Percentiles rank a stretch among this genome's conserved stretches.
Conservation (phyloP, 129 eudicot genomes). For the Artemisia tridentata region DNA sequence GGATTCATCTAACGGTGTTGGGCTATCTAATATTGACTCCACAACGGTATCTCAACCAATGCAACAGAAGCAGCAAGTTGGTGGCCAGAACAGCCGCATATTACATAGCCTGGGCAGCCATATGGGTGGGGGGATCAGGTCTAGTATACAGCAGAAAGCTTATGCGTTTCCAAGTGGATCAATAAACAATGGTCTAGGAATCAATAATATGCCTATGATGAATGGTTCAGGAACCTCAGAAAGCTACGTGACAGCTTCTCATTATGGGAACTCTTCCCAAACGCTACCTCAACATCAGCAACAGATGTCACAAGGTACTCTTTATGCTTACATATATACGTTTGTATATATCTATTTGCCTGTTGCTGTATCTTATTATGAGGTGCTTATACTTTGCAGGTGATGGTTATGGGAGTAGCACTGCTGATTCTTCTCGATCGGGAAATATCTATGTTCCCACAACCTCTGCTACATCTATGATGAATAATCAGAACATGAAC, state of each 20-base stretch:
- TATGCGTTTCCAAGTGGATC: slow-evolving; percentile 57
- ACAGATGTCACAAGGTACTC: slow-evolving; percentile 55
- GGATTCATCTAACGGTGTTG: slow-evolving; percentile 45
- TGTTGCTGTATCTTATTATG: too few species aligned
- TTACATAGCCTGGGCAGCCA: slow-evolving; percentile 76
- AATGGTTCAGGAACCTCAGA: slow-evolving; percentile 70
- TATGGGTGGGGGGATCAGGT: slow-evolving; percentile 74
- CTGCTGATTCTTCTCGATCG: slow-evolving; percentile 40
- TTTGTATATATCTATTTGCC: neutral
- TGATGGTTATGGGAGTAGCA: slow-evolving; percentile 50
- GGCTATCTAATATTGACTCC: slow-evolving; percentile 43
- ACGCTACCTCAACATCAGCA: slow-evolving; percentile 53
- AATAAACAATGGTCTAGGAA: slow-evolving; percentile 60
- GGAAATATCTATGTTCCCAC: slow-evolving; percentile 54
- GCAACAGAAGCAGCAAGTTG: slow-evolving; percentile 65
- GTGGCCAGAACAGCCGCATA: slow-evolving; percentile 76
- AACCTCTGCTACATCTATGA: slow-evolving; percentile 45
- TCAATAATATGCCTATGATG: slow-evolving; percentile 43
- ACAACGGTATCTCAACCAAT: slow-evolving; percentile 51
- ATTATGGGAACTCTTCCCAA: slow-evolving; percentile 49
- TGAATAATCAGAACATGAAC: slow-evolving; percentile 56
- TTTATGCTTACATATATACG: neutral
- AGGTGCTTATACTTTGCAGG: slow-evolving; percentile 43
- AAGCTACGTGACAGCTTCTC: slow-evolving; percentile 47
- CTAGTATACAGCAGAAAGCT: slow-evolving; percentile 72